phyloP scores from a whole-genome alignment of 306 rosid genomes.

The Cucumis hystrix region DNA sequence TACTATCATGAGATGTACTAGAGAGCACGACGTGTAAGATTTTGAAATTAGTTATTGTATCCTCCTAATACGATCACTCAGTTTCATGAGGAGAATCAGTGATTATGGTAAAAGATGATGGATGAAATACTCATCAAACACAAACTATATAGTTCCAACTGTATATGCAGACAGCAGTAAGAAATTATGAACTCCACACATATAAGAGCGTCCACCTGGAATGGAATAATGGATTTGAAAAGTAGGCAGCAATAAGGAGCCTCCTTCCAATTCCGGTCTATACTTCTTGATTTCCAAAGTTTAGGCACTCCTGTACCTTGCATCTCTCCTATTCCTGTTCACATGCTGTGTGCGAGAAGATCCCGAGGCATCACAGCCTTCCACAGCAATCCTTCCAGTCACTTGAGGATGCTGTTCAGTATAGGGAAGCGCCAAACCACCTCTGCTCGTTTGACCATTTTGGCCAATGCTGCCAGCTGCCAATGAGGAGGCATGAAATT shows the following conservation, averaged over 20 bases:
- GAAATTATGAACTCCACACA: neutral
- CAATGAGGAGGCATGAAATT: neutral
- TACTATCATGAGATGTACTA: neutral
- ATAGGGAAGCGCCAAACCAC: neutral
- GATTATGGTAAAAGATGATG: neutral
- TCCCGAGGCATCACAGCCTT: neutral
- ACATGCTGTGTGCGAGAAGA: neutral
- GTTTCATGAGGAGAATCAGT: neutral
- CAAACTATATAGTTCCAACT: neutral
- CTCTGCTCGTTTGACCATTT: neutral
- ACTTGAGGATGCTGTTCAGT: neutral
- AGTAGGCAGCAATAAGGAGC: neutral
- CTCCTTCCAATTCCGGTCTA: neutral
- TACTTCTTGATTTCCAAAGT: neutral
- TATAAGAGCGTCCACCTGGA: neutral
- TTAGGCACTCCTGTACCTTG: conserved; percentile 4
- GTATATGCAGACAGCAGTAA: neutral
- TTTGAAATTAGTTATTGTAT: neutral
- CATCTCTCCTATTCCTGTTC: neutral
- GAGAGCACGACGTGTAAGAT: neutral
- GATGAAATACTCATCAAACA: neutral
- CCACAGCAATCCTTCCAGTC: neutral
- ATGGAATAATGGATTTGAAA: neutral
- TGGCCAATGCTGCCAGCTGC: neutral
- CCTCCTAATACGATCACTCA: neutral